Evolutionary conservation across 768 basidiomycete genomes (phyloP), one percentile per base, ranked within the genome.

Genomic region (Auriculariales sp.): DNA sequence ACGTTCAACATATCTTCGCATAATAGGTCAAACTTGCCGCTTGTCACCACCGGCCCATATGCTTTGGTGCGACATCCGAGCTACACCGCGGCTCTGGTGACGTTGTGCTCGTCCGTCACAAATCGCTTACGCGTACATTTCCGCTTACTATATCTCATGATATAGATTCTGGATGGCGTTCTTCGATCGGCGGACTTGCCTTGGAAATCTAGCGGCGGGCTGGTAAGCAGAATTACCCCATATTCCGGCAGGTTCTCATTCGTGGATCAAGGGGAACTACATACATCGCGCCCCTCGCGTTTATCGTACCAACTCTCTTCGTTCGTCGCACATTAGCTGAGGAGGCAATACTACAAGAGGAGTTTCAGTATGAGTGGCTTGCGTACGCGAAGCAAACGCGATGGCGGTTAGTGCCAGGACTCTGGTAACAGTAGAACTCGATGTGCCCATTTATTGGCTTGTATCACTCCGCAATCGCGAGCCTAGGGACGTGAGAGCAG

Each of bases 1-100:
- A n/a, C n/a, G n/a, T n/a, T n/a, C n/a, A n/a, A n/a, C n/a, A n/a
- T n/a, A n/a, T n/a, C n/a, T n/a, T n/a, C n/a, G n/a, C n/a, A n/a
- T n/a, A n/a, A n/a, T n/a, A n/a, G 57, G 2, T 57, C 56, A 19
- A 50, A 59, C 2, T 67, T 68, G 46, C 17, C 44, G 10, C 61
- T 68, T 3, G 47, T 68, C 24, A 66, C 60, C 1, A 49, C 56
- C 1, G 68, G 68, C 0, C 67, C 67, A 2, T 68, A 68, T 50
- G 53, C 56, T 7, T 51, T 62, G 48, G 76, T 77, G 48, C 71
- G 76, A 5, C 76, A 78, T 59, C 76, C 76, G 0, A 54, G 66
- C 12, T 69, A 68, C 47, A 48, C 60, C 17, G 60, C 57, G 50
- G 50, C 14, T 45, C 50, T 6, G 4, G 27, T 24, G 27, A 11